A percentile compares a stretch with the other conserved stretches of the same genome.
phyloP scores from a whole-genome alignment of 371 early-diverging fungal species.

The Fennellomyces sp. region DNA sequence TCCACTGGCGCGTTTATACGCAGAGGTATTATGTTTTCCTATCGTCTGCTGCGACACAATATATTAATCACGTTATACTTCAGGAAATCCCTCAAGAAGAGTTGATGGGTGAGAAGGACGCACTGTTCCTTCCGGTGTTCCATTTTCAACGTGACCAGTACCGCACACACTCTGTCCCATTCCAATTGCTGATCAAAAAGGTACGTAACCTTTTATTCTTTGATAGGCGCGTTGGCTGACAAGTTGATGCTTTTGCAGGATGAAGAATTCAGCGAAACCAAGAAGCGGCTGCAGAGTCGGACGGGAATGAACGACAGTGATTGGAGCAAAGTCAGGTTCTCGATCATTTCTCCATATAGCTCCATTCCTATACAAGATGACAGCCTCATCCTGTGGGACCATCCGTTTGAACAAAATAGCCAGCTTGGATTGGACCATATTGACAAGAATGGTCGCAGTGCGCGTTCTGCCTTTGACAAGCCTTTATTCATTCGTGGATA shows the following conservation, averaged over 20 bases:
- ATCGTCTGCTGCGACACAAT: constrained; percentile 24
- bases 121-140: constrained; percentile 53
- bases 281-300: constrained; percentile 69
- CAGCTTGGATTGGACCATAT: constrained; percentile 72
- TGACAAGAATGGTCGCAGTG: constrained; percentile 52
- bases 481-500: constrained; percentile 59
- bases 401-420: constrained; percentile 43
- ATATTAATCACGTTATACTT: neutral
- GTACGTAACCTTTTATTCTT: constrained; percentile 6
- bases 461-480: constrained; percentile 32
- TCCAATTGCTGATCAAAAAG: constrained; percentile 71
- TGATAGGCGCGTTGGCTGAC: too few relatives aligned
- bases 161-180: constrained; percentile 81
- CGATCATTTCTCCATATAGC: constrained; percentile 25
- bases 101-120: constrained; percentile 47
- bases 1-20: neutral
- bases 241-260: too few relatives aligned
- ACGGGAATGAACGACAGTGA: constrained; percentile 87
- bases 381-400: constrained; percentile 51
- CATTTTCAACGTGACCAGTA: constrained; percentile 74
- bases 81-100: constrained; percentile 68
- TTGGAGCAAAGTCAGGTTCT: constrained; percentile 75
- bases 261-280: constrained; percentile 72
- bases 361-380: constrained; percentile 22
- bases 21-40: constrained; percentile 6